Percentiles rank a stretch among this genome's conserved stretches.
Evolutionary conservation across 129 eudicot species (phyloP).

Genomic region (Logfia minima): DNA sequence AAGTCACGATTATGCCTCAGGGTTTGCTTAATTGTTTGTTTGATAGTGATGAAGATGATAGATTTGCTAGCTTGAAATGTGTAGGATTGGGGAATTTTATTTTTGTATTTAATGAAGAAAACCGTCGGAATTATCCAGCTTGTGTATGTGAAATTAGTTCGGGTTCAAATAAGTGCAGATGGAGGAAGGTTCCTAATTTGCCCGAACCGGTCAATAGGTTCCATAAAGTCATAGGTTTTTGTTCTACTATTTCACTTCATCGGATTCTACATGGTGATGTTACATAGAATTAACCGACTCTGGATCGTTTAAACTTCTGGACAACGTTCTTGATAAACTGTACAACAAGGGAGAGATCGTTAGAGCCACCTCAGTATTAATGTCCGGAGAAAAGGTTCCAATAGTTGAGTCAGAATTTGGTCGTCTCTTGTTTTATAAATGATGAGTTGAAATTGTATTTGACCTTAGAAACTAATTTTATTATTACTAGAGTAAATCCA

Average conservation of each 20-base stretch:
- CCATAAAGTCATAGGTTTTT: slow-evolving; percentile 48
- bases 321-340: not conserved
- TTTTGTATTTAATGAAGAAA: slow-evolving; percentile 53
- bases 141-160: slow-evolving; percentile 54
- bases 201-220: slow-evolving; percentile 49
- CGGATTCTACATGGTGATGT: slow-evolving; percentile 11
- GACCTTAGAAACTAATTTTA: not conserved
- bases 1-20: slow-evolving; percentile 50
- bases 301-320: too few relatives aligned
- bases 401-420: too few relatives aligned
- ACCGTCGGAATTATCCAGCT: slow-evolving; percentile 42
- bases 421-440: too few relatives aligned
- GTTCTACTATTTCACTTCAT: slow-evolving; percentile 44
- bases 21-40: slow-evolving; percentile 52
- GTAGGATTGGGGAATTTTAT: slow-evolving; percentile 52
- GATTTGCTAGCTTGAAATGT: slow-evolving; percentile 55
- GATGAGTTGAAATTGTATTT: too few relatives aligned
- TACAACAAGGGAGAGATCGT: not conserved
- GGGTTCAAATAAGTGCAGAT: slow-evolving; percentile 41
- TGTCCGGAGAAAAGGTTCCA: not conserved
- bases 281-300: not conserved
- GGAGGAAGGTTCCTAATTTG: slow-evolving; percentile 62
- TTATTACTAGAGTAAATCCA: not conserved
- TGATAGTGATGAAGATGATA: slow-evolving; percentile 49
- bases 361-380: not conserved